phyloP scores from a whole-genome alignment of 495 filamentous ascomycete species.

The Choiromyces venosus region DNA sequence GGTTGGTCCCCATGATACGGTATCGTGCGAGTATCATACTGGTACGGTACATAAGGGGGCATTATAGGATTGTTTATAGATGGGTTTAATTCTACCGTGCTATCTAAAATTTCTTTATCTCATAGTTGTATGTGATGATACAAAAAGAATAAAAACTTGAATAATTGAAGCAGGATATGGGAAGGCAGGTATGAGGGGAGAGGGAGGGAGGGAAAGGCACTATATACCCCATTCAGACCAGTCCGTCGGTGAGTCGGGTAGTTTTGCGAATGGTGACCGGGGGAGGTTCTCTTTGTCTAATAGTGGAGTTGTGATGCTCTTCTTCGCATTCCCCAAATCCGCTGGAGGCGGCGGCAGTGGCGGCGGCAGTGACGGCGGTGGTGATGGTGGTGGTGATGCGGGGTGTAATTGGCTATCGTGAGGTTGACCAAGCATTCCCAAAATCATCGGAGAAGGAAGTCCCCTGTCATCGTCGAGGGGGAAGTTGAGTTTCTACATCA shows the following conservation, averaged over 20 bases:
- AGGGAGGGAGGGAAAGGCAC: background rate
- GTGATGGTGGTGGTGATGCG: too few relatives aligned
- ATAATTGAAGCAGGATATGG: too few relatives aligned
- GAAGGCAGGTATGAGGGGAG: too few relatives aligned
- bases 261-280: background rate
- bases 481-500: background rate
- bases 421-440: background rate
- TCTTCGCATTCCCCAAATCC: background rate
- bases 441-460: background rate
- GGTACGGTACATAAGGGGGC: too few relatives aligned
- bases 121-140: too few relatives aligned
- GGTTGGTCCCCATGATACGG: too few relatives aligned
- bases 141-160: too few relatives aligned
- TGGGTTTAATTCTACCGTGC: too few relatives aligned
- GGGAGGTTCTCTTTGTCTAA: background rate
- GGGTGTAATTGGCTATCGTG: too few relatives aligned
- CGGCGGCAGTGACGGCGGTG: background rate
- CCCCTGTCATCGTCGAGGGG: background rate
- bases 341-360: background rate
- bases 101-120: too few relatives aligned
- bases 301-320: background rate
- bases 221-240: background rate
- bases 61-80: too few relatives aligned
- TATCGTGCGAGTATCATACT: too few relatives aligned
- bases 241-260: background rate